phyloP scores from a whole-genome alignment of 805 yeast species.

The Wickerhamomyces xylosicus region DNA sequence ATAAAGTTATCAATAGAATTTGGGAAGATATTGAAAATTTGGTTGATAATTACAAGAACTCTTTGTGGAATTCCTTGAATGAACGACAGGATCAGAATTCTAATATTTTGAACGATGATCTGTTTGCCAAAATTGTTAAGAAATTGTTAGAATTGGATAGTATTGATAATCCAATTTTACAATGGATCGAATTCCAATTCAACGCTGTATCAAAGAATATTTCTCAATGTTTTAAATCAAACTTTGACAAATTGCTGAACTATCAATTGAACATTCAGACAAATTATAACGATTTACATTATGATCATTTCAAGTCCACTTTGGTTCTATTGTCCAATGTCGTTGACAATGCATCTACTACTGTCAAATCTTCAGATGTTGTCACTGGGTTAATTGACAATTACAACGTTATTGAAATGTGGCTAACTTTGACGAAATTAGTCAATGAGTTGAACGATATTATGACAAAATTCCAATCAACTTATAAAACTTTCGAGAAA shows the following conservation, averaged over 20 bases:
- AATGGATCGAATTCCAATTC: constrained; percentile 48
- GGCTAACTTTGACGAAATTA: constrained; percentile 39
- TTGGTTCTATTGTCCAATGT: too few relatives aligned
- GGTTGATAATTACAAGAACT: constrained; percentile 42
- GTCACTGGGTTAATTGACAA: not conserved
- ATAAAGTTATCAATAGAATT: constrained; percentile 35
- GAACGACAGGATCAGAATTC: constrained; percentile 5
- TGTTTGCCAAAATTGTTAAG: constrained; percentile 34
- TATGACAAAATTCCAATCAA: constrained; percentile 28
- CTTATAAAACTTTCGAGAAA: constrained; percentile 45
- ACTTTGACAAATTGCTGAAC: constrained; percentile 27
- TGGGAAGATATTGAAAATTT: constrained; percentile 47
- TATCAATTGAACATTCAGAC: constrained; percentile 30
- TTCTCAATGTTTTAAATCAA: constrained; percentile 30
- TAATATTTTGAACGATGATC: too few relatives aligned
- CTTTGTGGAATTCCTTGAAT: constrained; percentile 39
- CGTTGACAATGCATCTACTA: too few relatives aligned
- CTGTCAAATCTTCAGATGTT: too few relatives aligned
- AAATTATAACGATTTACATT: too few relatives aligned
- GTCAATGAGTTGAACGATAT: constrained; percentile 29
- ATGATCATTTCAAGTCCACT: too few relatives aligned
- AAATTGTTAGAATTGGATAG: constrained; percentile 54
- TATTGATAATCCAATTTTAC: constrained; percentile 51
- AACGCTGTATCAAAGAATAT: constrained; percentile 22
- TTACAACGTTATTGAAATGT: constrained; percentile 39